These are phyloP conservation scores for Orbilia blumenaviensis DNA, from an alignment of 2,329 filamentous ascomycete species.

Conservation along the genomic window DNA sequence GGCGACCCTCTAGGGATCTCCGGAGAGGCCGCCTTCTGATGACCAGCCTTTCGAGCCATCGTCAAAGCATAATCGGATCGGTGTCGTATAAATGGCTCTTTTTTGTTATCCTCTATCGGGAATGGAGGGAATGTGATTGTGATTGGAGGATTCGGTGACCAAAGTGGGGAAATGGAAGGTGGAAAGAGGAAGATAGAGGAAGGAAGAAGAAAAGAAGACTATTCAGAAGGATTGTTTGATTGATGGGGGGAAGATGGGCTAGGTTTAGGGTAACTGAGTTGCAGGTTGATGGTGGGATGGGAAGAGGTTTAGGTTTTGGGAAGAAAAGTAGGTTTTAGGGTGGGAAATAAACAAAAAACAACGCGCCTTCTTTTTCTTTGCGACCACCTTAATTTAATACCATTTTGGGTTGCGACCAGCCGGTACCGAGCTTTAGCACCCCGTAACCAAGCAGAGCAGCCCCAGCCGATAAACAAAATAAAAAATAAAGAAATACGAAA, in stretches of 20 bases:
- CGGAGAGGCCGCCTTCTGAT: neutral
- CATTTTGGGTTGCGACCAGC: conserved; percentile 3
- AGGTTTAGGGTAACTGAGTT: no score
- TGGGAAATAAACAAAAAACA: conserved; percentile 23
- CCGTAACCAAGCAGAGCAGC: neutral
- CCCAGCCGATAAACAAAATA: neutral
- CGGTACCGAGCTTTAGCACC: conserved; percentile 5
- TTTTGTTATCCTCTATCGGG: neutral
- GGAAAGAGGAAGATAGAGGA: no score
- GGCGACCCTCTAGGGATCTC: conserved; percentile 7
- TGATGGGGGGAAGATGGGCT: no score
- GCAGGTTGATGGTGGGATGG: neutral
- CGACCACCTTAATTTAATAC: neutral
- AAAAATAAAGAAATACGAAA: neutral
- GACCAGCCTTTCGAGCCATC: conserved; percentile 5
- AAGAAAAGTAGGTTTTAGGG: conserved; percentile 10
- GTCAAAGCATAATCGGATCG: neutral
- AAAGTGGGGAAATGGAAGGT: neutral
- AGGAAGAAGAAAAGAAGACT: no score
- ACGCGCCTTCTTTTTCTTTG: neutral
- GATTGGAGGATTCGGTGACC: neutral
- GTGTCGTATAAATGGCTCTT: neutral
- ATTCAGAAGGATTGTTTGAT: no score
- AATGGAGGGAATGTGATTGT: neutral
- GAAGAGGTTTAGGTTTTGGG: neutral